These are phyloP conservation scores for Trichosanthes cucumerina DNA, from an alignment of 306 rosid species.

Conservation along the genomic window DNA sequence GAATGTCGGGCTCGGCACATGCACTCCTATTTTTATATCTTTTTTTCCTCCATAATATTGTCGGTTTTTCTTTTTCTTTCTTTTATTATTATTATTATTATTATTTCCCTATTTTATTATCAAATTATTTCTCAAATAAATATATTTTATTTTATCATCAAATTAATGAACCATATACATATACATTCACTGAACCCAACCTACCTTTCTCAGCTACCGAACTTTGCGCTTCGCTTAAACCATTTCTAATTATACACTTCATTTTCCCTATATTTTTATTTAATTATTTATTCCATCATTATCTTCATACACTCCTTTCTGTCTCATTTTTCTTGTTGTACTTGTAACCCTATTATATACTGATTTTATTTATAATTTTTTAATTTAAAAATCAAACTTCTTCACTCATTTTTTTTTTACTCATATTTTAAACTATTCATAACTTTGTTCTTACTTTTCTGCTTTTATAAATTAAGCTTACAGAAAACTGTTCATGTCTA, in stretches of 20 bases:
- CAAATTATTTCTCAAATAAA: background rate
- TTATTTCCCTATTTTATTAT: background rate
- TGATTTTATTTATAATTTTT: too few species aligned
- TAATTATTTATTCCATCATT: background rate
- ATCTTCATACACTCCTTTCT: background rate
- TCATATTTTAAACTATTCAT: too few species aligned
- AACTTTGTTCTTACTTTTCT: too few species aligned
- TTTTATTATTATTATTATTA: background rate
- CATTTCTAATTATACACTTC: background rate
- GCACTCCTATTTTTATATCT: background rate
- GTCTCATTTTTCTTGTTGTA: too few species aligned
- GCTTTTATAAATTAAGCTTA: too few species aligned
- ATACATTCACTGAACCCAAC: background rate
- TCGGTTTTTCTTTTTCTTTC: background rate
- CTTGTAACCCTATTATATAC: too few species aligned
- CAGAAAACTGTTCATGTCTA: too few species aligned
- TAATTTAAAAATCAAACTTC: too few species aligned
- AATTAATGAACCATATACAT: background rate
- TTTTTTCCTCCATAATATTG: background rate
- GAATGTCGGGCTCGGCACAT: conserved; percentile 4
- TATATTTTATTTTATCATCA: background rate
- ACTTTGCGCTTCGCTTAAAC: background rate
- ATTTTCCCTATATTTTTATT: background rate
- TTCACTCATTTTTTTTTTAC: too few species aligned
- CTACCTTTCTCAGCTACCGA: background rate